Base-by-base conservation (phyloP, 1,284 basidiomycete genomes). In the Coniophora puteana region DNA sequence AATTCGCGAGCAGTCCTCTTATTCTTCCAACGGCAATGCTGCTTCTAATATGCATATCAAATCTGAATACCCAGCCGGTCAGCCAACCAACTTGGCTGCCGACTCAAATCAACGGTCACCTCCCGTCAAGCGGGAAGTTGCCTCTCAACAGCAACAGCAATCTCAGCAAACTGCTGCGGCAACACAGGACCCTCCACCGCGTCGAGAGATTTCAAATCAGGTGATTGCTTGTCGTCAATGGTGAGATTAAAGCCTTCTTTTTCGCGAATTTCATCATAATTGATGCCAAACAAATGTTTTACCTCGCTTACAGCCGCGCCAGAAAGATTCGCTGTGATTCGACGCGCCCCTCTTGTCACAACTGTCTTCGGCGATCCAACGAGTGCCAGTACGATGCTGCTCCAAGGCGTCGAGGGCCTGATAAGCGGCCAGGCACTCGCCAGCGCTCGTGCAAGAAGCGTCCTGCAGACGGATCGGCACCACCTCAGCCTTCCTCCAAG, bases 291-390 rank as follows among this genome's bases (percentile, higher is more conserved):
- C n/a, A n/a, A n/a, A n/a, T n/a, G n/a, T n/a, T n/a, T n/a, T n/a
- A n/a, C n/a, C n/a, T n/a, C n/a, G n/a, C 51, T 48, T 49, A 51
- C 64, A 83, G 86, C 62, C 86, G 87, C 46, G 71, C 76, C 46
- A 79, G 85, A 61, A 89, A 89, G 71, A 89, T 89, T 54, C 80
- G 83, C 45, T 89, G 85, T 68, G 87, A 89, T 63, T 89, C 85
- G 40, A 83, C 79, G 30, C 72, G 85, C 54, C 85, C 85, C 48
- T 71, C 75, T 46, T 89, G 85, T 68, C 75, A 83, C 66, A 89
- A 88, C 62, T 89, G 85, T 63, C 67, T 75, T 58, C 80, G 84
- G 53, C 73, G 86, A 53, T 76, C 73, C 51, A 86, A 85, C 61
- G 69, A 73, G 42, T 88, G 84, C 63, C 75, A 81, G 61, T 89